Percentiles rank a stretch among this genome's conserved stretches.
Evolutionary conservation across 345 rosid species (phyloP).

Genomic region (Eucalyptus dawsonii): DNA sequence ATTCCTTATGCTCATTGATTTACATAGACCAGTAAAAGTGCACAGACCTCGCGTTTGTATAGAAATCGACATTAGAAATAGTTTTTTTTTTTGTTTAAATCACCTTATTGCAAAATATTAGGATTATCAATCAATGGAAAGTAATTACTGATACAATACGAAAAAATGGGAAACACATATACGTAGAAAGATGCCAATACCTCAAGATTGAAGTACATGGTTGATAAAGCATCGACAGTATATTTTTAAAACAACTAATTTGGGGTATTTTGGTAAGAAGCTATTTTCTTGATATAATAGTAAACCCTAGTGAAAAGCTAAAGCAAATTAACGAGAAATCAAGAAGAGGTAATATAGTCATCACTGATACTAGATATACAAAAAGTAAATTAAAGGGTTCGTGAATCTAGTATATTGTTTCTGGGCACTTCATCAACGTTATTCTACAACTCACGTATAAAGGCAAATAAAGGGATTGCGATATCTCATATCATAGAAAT

Average conservation of each 20-base stretch:
- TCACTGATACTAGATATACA: no score
- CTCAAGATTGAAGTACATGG: not conserved
- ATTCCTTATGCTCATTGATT: not conserved
- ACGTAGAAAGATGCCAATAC: not conserved
- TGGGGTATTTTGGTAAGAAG: no score
- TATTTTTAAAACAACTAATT: no score
- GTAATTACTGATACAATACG: not conserved
- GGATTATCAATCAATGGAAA: not conserved
- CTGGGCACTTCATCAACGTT: not conserved
- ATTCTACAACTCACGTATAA: not conserved
- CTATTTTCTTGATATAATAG: no score
- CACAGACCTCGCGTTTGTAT: not conserved
- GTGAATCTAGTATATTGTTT: not conserved
- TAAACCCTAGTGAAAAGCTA: no score
- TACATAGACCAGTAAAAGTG: not conserved
- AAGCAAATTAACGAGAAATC: no score
- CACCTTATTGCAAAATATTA: not conserved
- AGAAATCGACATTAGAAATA: not conserved
- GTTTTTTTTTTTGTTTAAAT: no score
- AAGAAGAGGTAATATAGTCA: no score
- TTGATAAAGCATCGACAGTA: no score
- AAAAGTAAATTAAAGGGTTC: not conserved
- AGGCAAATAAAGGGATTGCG: not conserved
- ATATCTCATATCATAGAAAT: not conserved
- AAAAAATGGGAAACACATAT: not conserved